Base-by-base conservation (phyloP, 345 rosid genomes). In the Firmiana major region DNA sequence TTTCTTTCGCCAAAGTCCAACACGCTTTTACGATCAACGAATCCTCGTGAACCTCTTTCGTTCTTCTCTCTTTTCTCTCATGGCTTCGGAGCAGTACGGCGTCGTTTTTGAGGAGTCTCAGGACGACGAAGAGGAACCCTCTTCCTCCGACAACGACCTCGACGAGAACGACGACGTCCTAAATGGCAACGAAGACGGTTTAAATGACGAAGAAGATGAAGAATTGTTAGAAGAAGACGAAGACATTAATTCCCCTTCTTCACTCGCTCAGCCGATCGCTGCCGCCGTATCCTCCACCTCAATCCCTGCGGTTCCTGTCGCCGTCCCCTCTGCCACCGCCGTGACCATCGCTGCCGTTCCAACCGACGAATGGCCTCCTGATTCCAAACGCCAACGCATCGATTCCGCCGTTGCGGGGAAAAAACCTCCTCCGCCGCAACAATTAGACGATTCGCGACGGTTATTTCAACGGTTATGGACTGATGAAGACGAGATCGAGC, bases 401-500 rank as follows among this genome's bases (percentile, higher is more conserved):
- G 89, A 81, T 0, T 84, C 71, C 19, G 53, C 53, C 8, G 16
- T 75, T 8, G 51, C 45, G 58, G 86, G 58, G 79, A 81, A 70
- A 67, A 82, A 86, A 68, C 42, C 63, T 21, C 48, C 75, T 3
- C 6, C 75, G 77, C 90, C 87, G 58, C 86, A 73, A 9, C 89
- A 84, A 62, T 71, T 87, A 68, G 98, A 93, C 63, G 97, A 93
- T 55, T 89, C 98, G 6, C 75, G 98, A 40, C 88, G 93, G 15
- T 85, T 94, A 45, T 96, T 96, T 75, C 99, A 96, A 79, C 88
- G 99, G 71, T 81, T 96, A 36, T 96, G 99, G 99, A 96, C 99
- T 0, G 99, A 96, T 55, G 99, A 93, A 69, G 99, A 96, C 87
- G 99, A 96, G 90, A 96, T 96, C 92, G 95, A 87, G 91, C 94